Evolutionary conservation across 805 yeast genomes (phyloP).

Genomic region (Pichia insulana): DNA sequence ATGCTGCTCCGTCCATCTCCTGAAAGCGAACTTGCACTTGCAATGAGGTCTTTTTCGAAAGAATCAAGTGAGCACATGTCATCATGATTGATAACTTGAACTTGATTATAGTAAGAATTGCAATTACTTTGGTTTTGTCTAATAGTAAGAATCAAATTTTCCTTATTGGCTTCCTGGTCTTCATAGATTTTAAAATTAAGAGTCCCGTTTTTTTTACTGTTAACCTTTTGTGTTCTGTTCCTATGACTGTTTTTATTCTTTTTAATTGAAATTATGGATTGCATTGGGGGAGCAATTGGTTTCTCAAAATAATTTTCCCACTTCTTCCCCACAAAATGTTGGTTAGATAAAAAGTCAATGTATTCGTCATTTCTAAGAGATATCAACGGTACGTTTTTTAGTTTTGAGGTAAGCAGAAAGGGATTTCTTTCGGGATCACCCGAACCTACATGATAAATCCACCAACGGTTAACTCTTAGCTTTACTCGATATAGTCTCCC

Average conservation of each 20-base stretch:
- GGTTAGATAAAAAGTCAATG: slow-evolving; percentile 8
- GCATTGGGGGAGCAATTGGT: no score
- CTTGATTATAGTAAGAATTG: no score
- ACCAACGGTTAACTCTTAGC: slow-evolving; percentile 23
- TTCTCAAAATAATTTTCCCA: neutral
- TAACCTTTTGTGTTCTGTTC: no score
- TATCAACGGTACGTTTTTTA: slow-evolving; percentile 20
- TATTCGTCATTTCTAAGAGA: slow-evolving; percentile 21
- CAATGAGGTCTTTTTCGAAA: slow-evolving; percentile 2
- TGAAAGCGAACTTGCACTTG: neutral
- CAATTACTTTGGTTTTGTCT: no score
- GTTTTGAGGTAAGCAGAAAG: slow-evolving; percentile 19
- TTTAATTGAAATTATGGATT: no score
- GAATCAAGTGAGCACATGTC: neutral
- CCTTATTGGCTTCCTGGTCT: no score
- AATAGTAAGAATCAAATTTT: no score
- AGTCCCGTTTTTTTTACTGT: neutral
- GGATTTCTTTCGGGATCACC: slow-evolving; percentile 19
- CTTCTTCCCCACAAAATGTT: neutral
- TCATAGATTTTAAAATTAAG: no score
- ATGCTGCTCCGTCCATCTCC: neutral
- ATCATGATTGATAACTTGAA: neutral
- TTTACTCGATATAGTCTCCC: slow-evolving; percentile 11
- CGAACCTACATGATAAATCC: slow-evolving; percentile 17
- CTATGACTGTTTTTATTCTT: no score